Evolutionary conservation across 495 filamentous ascomycete genomes (phyloP).

Genomic region (Friedmanniomyces simplex): DNA sequence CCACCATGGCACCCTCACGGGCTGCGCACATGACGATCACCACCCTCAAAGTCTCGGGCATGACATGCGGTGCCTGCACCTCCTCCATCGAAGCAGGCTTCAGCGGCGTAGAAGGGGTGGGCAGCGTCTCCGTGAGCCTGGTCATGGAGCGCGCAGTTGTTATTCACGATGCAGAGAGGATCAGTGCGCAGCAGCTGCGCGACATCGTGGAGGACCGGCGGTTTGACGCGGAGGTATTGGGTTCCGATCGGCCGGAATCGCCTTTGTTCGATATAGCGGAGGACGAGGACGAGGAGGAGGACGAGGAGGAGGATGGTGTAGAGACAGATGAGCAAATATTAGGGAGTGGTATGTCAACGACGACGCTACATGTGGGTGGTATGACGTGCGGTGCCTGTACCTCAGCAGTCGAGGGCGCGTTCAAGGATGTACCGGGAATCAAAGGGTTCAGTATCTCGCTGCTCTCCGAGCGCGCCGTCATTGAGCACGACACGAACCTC

Average conservation of each 20-base stretch:
- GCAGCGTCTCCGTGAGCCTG: slow-evolving; percentile 77
- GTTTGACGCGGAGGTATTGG: slow-evolving; percentile 87
- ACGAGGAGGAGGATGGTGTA: slow-evolving; percentile 22
- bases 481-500: slow-evolving; percentile 33
- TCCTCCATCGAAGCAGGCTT: slow-evolving; percentile 80
- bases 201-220: slow-evolving; percentile 89
- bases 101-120: slow-evolving; percentile 64
- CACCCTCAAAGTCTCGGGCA: slow-evolving; percentile 76
- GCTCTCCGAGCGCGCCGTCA: slow-evolving; percentile 51
- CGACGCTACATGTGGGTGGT: slow-evolving; percentile 82
- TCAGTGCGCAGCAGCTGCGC: slow-evolving; percentile 61
- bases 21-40: slow-evolving; percentile 69
- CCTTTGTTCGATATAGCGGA: slow-evolving; percentile 20
- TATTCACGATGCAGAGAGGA: slow-evolving; percentile 67
- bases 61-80: slow-evolving; percentile 92
- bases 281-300: slow-evolving; percentile 21
- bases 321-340: slow-evolving; percentile 20
- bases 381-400: slow-evolving; percentile 98
- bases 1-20: slow-evolving; percentile 10
- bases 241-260: slow-evolving; percentile 53
- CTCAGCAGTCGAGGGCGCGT: slow-evolving; percentile 73
- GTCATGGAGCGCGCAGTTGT: slow-evolving; percentile 88
- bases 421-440: slow-evolving; percentile 44
- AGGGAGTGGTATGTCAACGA: slow-evolving; percentile 42
- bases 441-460: slow-evolving; percentile 36